phyloP scores from a whole-genome alignment of 2,329 filamentous ascomycete genomes.

The Trichoderma asperellum region DNA sequence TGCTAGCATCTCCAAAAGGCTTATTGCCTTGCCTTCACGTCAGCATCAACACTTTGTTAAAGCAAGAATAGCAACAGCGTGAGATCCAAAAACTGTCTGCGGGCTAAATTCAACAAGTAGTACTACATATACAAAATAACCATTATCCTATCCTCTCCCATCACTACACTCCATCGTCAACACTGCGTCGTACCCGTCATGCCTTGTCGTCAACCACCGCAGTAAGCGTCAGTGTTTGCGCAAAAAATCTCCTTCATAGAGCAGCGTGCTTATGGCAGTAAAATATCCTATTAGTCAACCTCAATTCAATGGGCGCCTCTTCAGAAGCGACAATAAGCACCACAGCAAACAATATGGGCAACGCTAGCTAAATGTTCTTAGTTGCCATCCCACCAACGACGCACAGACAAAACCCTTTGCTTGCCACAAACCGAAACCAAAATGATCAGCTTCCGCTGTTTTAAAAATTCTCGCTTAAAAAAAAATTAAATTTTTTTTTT shows the following conservation, averaged over 20 bases:
- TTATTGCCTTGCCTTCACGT: neutral
- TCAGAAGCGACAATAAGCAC: neutral
- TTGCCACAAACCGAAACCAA: neutral
- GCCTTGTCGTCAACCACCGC: no score
- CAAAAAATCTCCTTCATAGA: neutral
- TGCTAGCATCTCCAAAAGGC: neutral
- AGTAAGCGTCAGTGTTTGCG: no score
- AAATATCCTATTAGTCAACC: neutral
- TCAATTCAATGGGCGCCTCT: neutral
- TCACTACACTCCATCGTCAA: neutral
- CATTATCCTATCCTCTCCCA: neutral
- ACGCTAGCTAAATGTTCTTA: neutral
- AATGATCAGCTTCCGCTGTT: neutral
- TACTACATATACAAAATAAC: neutral
- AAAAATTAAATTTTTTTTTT: neutral
- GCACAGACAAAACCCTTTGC: neutral
- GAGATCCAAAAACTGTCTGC: neutral
- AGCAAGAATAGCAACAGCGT: slow-evolving; percentile 4
- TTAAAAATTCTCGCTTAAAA: neutral
- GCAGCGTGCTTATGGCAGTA: neutral
- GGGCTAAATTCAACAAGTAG: neutral
- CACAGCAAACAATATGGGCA: neutral
- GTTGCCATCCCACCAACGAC: neutral
- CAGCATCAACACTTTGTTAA: neutral
- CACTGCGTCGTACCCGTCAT: no score